These are phyloP conservation scores for Aspergillus texensis DNA, from an alignment of 2,329 filamentous ascomycete genomes.

Conservation along the genomic window DNA sequence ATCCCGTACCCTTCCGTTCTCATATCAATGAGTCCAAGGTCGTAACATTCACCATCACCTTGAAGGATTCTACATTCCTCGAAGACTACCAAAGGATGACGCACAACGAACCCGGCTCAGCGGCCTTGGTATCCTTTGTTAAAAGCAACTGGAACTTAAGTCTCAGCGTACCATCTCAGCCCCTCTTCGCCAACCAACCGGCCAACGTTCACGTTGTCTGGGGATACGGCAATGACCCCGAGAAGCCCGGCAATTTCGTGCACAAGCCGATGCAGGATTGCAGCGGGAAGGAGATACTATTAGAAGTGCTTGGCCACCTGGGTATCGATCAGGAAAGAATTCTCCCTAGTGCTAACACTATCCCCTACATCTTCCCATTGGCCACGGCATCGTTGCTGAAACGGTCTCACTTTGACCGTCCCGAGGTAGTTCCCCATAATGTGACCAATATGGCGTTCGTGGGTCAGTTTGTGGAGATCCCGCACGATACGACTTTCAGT, in stretches of 20 bases:
- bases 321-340: constrained; percentile 32
- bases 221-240: constrained; percentile 43
- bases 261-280: constrained; percentile 45
- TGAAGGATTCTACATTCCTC: constrained; percentile 33
- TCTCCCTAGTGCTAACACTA: constrained; percentile 31
- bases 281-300: constrained; percentile 42
- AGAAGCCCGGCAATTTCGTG: constrained; percentile 37
- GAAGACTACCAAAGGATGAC: constrained; percentile 28
- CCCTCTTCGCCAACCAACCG: constrained; percentile 44
- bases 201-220: constrained; percentile 38
- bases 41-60: constrained; percentile 44
- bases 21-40: constrained; percentile 37
- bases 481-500: constrained; percentile 2
- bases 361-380: constrained; percentile 24
- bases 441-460: neutral
- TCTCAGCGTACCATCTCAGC: constrained; percentile 45
- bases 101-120: constrained; percentile 32
- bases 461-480: neutral
- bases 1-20: constrained; percentile 37
- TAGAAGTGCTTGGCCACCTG: constrained; percentile 41
- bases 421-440: neutral
- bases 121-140: constrained; percentile 39
- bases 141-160: constrained; percentile 45
- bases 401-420: neutral
- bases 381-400: neutral